Evolutionary conservation across 345 rosid species (phyloP).

Genomic region (Gynandropsis gynandra): DNA sequence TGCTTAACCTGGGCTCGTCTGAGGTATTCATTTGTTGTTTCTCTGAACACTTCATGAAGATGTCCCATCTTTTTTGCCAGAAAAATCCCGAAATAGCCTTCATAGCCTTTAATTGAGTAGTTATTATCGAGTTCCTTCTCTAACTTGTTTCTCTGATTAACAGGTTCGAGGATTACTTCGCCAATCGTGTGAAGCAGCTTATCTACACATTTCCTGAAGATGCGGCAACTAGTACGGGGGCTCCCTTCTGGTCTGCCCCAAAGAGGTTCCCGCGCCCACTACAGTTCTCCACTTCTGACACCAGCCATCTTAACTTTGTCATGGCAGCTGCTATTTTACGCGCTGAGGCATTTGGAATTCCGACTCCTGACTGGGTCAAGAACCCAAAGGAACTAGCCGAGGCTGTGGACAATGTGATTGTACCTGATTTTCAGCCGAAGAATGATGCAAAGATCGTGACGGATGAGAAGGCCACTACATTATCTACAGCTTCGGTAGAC

Average conservation of each 20-base stretch:
- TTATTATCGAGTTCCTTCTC: neutral
- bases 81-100: no score
- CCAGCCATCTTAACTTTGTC: slow-evolving; percentile 58
- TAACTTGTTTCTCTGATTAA: neutral
- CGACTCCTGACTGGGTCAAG: slow-evolving; percentile 77
- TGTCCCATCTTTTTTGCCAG: no score
- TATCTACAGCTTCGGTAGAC: slow-evolving; percentile 72
- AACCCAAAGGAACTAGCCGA: slow-evolving; percentile 48
- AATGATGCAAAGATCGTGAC: slow-evolving; percentile 74
- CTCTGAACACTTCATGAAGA: no score
- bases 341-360: slow-evolving; percentile 89
- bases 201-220: slow-evolving; percentile 89
- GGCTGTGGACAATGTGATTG: slow-evolving; percentile 67
- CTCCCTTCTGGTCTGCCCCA: slow-evolving; percentile 99
- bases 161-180: slow-evolving; percentile 95
- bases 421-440: slow-evolving; percentile 88
- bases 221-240: slow-evolving; percentile 82
- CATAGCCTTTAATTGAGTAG: neutral
- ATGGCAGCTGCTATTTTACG: slow-evolving; percentile 76
- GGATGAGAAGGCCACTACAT: slow-evolving; percentile 83
- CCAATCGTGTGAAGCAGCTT: slow-evolving; percentile 78
- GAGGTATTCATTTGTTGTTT: slow-evolving; percentile 30
- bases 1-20: slow-evolving; percentile 87
- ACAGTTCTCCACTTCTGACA: slow-evolving; percentile 57
- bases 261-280: slow-evolving; percentile 90